These are phyloP conservation scores for Schizophyllum amplum DNA, from an alignment of 1,284 basidiomycete species.

Conservation along the genomic window DNA sequence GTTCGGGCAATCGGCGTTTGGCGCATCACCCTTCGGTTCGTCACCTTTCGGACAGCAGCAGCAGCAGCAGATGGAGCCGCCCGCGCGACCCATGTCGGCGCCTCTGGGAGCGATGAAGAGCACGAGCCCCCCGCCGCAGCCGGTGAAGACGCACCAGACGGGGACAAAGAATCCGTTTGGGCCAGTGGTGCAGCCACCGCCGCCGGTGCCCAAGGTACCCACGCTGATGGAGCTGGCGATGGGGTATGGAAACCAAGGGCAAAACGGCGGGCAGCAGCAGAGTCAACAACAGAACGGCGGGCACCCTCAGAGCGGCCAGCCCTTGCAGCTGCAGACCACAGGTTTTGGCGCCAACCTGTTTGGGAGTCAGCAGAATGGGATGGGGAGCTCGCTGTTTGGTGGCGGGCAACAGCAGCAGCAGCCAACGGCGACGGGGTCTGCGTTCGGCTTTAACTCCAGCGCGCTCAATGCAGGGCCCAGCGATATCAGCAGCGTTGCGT, in stretches of 20 bases:
- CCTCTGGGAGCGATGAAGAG: conserved; percentile 39
- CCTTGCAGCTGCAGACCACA: not conserved
- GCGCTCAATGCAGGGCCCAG: conserved; percentile 36
- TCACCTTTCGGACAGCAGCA: conserved; percentile 8
- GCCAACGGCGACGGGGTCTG: conserved; percentile 6
- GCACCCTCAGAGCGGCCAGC: conserved; percentile 13
- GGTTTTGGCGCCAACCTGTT: not conserved
- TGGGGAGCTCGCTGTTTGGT: not conserved
- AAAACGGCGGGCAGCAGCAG: conserved; percentile 16
- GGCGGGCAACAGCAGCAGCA: too few relatives aligned
- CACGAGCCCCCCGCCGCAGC: conserved; percentile 28
- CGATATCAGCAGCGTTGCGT: conserved; percentile 60
- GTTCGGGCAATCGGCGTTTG: too few relatives aligned
- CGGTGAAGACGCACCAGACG: conserved; percentile 84
- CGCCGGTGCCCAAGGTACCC: conserved; percentile 67
- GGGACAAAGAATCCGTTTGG: conserved; percentile 96
- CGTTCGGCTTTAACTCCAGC: conserved; percentile 30
- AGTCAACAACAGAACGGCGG: conserved; percentile 12
- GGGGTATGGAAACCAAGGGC: conserved; percentile 29
- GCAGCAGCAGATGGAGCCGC: conserved; percentile 20
- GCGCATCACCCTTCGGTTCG: conserved; percentile 13
- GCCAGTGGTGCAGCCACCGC: conserved; percentile 53
- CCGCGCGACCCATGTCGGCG: conserved; percentile 60
- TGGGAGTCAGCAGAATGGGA: not conserved
- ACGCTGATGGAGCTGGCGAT: conserved; percentile 77